Evolutionary conservation across 2,329 filamentous ascomycete species (phyloP).

Genomic region (Hymenoscyphus infarciens): DNA sequence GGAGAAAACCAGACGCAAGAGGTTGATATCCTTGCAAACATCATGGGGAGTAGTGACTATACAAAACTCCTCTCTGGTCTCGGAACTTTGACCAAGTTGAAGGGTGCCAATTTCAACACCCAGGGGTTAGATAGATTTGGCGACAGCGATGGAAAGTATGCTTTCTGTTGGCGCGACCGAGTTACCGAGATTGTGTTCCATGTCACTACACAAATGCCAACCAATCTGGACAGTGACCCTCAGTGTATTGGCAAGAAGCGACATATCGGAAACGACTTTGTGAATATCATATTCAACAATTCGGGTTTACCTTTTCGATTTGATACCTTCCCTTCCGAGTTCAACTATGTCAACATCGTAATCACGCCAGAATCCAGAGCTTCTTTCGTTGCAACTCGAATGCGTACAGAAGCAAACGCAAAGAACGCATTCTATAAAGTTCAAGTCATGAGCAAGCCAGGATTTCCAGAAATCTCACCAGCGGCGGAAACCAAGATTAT

Average conservation of each 20-base stretch:
- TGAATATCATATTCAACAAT: slow-evolving; percentile 98
- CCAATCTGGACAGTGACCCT: slow-evolving; percentile 71
- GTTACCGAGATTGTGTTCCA: slow-evolving; percentile 96
- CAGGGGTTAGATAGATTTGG: slow-evolving; percentile 80
- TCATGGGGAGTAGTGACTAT: slow-evolving; percentile 83
- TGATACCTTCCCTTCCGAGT: slow-evolving; percentile 88
- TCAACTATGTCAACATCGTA: slow-evolving; percentile 96
- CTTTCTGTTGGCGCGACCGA: slow-evolving; percentile 90
- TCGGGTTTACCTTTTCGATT: slow-evolving; percentile 87
- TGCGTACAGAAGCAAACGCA: slow-evolving; percentile 39
- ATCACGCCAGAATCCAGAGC: slow-evolving; percentile 82
- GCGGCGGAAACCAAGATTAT: slow-evolving; percentile 88
- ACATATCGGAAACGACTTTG: slow-evolving; percentile 95
- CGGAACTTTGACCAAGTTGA: slow-evolving; percentile 75
- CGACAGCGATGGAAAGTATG: slow-evolving; percentile 79
- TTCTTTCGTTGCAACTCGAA: slow-evolving; percentile 66
- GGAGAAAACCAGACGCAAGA: slow-evolving; percentile 82
- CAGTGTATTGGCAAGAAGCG: slow-evolving; percentile 81
- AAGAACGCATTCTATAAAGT: slow-evolving; percentile 72
- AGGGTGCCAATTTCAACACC: slow-evolving; percentile 84
- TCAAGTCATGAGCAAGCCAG: slow-evolving; percentile 80
- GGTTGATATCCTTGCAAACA: slow-evolving; percentile 80
- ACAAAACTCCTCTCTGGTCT: slow-evolving; percentile 78
- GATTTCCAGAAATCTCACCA: slow-evolving; percentile 88
- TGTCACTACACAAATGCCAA: slow-evolving; percentile 96